phyloP scores from a whole-genome alignment of 2,329 filamentous ascomycete species.

The Samsoniella hepiali region DNA sequence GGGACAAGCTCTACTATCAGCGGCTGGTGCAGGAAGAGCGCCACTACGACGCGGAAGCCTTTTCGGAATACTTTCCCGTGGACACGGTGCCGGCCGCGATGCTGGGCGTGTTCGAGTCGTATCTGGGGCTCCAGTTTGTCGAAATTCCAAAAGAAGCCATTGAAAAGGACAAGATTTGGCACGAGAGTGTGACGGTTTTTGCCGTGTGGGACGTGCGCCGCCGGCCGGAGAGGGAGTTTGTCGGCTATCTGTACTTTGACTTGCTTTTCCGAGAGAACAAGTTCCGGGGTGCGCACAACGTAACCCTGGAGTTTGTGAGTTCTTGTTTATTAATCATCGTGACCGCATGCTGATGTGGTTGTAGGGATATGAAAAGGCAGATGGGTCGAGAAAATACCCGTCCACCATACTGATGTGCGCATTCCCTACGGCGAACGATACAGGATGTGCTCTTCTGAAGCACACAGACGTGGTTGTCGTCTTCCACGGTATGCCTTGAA shows the following conservation, averaged over 20 bases:
- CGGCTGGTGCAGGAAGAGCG: conserved; percentile 52
- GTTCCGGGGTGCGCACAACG: conserved; percentile 55
- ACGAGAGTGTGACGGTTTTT: background rate
- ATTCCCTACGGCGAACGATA: background rate
- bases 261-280: conserved; percentile 53
- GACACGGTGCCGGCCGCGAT: conserved; percentile 50
- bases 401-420: conserved; percentile 2
- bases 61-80: conserved; percentile 56
- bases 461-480: conserved; percentile 54
- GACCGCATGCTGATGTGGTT: too few relatives aligned
- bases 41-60: conserved; percentile 51
- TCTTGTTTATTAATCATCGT: background rate
- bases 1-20: conserved; percentile 43
- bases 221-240: conserved; percentile 41
- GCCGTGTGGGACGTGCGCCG: background rate
- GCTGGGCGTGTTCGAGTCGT: conserved; percentile 54
- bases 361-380: background rate
- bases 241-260: conserved; percentile 57
- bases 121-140: conserved; percentile 54
- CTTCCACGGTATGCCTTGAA: conserved; percentile 40
- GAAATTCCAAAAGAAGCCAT: conserved; percentile 46
- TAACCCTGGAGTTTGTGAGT: conserved; percentile 31
- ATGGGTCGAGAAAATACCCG: background rate
- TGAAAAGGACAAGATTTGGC: conserved; percentile 43
- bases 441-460: conserved; percentile 47